Evolutionary conservation across 805 yeast species (phyloP).

Genomic region (Ogataea ramenticola): DNA sequence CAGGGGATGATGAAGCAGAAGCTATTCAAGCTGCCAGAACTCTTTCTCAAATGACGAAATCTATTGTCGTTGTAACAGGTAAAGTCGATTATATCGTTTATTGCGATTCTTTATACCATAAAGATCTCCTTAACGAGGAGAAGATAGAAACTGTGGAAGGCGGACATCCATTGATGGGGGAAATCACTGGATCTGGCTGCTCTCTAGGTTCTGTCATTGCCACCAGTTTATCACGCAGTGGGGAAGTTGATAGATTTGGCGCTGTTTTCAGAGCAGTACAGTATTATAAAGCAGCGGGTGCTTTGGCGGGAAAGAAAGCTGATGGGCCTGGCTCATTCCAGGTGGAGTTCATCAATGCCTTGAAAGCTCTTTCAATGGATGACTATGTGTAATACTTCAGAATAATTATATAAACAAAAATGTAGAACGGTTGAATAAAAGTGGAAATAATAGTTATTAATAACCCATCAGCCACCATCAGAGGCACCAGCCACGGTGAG

Average conservation of each 20-base stretch:
- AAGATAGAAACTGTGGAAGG: slow-evolving; percentile 36
- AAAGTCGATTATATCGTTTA: slow-evolving; percentile 41
- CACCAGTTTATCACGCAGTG: slow-evolving; percentile 44
- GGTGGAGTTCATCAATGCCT: background rate
- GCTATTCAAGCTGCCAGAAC: slow-evolving; percentile 35
- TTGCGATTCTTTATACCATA: too few species aligned
- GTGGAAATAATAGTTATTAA: too few species aligned
- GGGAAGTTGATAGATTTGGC: slow-evolving; percentile 29
- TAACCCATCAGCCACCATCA: too few species aligned
- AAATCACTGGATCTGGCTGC: slow-evolving; percentile 79
- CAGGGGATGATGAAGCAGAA: slow-evolving; percentile 15
- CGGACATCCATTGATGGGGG: slow-evolving; percentile 56
- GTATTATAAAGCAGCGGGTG: slow-evolving; percentile 59
- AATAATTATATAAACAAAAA: too few species aligned
- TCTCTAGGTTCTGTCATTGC: slow-evolving; percentile 70
- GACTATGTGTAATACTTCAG: too few species aligned
- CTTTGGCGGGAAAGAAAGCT: background rate
- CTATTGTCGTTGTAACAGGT: slow-evolving; percentile 72
- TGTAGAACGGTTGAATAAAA: too few species aligned
- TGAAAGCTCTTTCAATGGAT: background rate
- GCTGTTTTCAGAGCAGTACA: slow-evolving; percentile 50
- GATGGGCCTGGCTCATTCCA: background rate
- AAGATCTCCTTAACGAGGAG: too few species aligned
- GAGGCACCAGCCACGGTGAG: too few species aligned
- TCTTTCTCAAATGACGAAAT: slow-evolving; percentile 43